Conservation (phyloP, 495 filamentous ascomycete species). For the Neurospora cerealis region DNA sequence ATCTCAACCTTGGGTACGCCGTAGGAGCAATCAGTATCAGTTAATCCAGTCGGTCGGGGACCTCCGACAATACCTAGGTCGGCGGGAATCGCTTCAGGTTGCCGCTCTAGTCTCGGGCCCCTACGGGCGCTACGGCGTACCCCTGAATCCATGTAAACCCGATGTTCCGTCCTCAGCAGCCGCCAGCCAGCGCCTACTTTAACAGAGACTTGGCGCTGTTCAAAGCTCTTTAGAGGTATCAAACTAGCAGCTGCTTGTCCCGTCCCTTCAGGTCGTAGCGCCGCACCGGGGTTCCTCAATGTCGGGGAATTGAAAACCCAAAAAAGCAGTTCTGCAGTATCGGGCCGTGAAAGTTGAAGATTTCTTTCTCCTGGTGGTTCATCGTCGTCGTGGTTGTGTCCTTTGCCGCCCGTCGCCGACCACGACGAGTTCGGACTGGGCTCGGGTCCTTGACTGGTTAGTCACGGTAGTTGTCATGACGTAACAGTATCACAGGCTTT, state of each 20-base stretch:
- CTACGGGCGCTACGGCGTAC: background rate
- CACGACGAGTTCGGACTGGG: background rate
- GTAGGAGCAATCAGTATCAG: background rate
- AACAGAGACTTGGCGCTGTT: background rate
- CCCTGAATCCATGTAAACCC: background rate
- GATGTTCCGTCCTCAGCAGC: background rate
- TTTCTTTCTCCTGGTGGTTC: background rate
- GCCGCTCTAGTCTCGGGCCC: background rate
- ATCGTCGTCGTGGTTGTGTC: background rate
- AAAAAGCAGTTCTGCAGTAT: background rate
- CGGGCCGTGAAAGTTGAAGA: background rate
- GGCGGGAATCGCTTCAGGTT: background rate
- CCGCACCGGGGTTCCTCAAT: background rate
- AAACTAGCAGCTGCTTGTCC: background rate
- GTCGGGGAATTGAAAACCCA: background rate
- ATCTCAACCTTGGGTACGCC: background rate
- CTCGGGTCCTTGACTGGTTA: background rate
- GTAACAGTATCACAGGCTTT: background rate
- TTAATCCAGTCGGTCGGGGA: background rate
- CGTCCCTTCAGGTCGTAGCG: background rate
- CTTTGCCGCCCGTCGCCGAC: background rate
- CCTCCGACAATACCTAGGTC: background rate
- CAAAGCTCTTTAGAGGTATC: background rate
- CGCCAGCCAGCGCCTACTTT: background rate
- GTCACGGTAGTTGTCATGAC: background rate